Base-by-base conservation (phyloP, 257 asterid species). In the Solanum bulbocastanum region DNA sequence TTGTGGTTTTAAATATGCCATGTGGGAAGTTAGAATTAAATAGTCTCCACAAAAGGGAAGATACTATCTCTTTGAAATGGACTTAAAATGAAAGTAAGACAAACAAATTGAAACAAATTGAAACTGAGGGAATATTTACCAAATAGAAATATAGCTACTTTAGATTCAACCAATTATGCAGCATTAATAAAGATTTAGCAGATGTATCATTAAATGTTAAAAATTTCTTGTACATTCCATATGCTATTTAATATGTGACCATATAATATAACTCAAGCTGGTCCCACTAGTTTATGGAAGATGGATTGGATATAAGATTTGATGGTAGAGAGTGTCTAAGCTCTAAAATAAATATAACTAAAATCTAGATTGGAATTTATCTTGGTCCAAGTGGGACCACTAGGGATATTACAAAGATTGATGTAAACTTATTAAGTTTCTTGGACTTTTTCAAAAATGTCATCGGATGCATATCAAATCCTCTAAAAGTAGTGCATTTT, bases 211-310 rank as follows among this genome's bases (percentile, higher is more conserved):
- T 82, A 82, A 82, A 49, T 82, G 85, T 30, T 27, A 10, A 44
- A 49, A 82, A 16, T 49, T 71, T 88, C 79, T 71, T 78, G 30
- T 49, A 83, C 66, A 88, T 71, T 88, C 72, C 40, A 72, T 83
- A 76, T 78, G 56, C 68, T 60, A 71, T 88, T 88, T 27, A 88
- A 74, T 83, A 84, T 83, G 85, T 30, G 46, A 83, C 65, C 44
- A 9, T 86, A 22, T 46, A 86, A 72, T 83, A 72, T 83, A 20
- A 81, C 10, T 81, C 69, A 62, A 72, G 49, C 2, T 71, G 84
- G 86, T 82, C 82, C 92, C 89, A 87, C 35, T 25, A 33, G 37
- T 58, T 79, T 35, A 32, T 42, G 62, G n/a, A 78, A 78, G 84
- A 40, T 78, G 84, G 60, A 37, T 37, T 60, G 84, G 87, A 83